phyloP scores from a whole-genome alignment of 2,329 filamentous ascomycete genomes.

The Verticillium albo-atrum region DNA sequence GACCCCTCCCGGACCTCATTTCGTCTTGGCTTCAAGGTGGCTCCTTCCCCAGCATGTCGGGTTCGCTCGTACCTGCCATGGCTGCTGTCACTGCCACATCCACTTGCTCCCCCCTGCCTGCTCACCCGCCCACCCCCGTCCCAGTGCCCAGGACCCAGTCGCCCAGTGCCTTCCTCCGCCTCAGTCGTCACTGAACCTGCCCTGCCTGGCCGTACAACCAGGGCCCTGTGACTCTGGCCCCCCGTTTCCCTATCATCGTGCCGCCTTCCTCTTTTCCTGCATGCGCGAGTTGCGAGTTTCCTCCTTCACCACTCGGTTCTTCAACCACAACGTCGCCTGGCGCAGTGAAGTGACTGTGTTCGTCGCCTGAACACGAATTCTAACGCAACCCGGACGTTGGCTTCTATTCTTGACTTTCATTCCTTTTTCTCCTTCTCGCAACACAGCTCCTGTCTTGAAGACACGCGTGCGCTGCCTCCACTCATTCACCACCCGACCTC shows the following conservation, averaged over 20 bases:
- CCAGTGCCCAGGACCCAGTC: neutral
- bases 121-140: neutral
- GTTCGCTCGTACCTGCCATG: neutral
- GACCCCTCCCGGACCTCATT: neutral
- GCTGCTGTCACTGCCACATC: neutral
- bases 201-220: neutral
- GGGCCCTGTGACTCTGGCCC: neutral
- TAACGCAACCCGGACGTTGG: conserved; percentile 1
- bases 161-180: neutral
- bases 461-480: neutral
- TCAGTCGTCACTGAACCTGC: neutral
- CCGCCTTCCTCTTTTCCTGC: neutral
- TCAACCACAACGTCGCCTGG: conserved; percentile 1
- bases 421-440: neutral
- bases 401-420: conserved; percentile 9
- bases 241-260: neutral
- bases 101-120: neutral
- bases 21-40: neutral
- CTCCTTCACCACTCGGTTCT: neutral
- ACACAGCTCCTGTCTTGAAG: conserved; percentile 1
- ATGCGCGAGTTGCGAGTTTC: neutral
- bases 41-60: neutral
- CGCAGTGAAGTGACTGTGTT: neutral
- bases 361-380: neutral
- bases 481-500: neutral